A percentile compares a stretch with the other conserved stretches of the same genome.
phyloP scores from a whole-genome alignment of 2,329 filamentous ascomycete genomes.

The Mycosphaerella arachidis region DNA sequence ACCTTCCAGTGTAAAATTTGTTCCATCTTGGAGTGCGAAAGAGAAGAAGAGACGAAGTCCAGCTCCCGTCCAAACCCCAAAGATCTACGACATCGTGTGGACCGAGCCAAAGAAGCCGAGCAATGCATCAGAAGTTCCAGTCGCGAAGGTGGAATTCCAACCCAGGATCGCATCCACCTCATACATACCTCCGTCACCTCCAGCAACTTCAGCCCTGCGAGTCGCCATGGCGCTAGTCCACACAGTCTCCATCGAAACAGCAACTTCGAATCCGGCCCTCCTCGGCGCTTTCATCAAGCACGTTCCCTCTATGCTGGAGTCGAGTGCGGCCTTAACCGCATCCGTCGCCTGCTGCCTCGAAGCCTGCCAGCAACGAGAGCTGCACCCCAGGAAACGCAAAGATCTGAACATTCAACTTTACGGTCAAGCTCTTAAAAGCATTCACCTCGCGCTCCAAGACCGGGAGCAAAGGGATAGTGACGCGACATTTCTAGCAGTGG shows the following conservation, averaged over 20 bases:
- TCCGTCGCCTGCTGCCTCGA: slow-evolving; percentile 1
- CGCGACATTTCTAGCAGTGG: background rate
- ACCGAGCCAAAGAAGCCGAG: too few species aligned
- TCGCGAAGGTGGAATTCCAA: background rate
- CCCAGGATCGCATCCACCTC: background rate
- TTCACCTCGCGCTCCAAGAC: background rate
- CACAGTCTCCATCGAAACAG: background rate
- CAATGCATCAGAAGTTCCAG: too few species aligned
- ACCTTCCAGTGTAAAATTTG: background rate
- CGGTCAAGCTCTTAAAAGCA: background rate
- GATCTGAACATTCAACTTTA: background rate
- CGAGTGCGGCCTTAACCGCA: background rate
- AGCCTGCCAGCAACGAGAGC: background rate
- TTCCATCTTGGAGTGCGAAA: background rate
- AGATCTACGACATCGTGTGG: background rate
- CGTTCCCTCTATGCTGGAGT: background rate
- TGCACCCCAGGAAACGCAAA: background rate
- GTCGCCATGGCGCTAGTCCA: background rate
- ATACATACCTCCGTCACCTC: background rate
- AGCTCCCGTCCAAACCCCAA: background rate
- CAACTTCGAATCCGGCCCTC: background rate
- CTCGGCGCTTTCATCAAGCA: background rate
- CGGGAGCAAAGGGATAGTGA: background rate
- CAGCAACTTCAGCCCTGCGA: background rate
- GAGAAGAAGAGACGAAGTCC: background rate